These are phyloP conservation scores for Coffea eugenioides DNA, from an alignment of 257 asterid genomes.

Conservation along the genomic window DNA sequence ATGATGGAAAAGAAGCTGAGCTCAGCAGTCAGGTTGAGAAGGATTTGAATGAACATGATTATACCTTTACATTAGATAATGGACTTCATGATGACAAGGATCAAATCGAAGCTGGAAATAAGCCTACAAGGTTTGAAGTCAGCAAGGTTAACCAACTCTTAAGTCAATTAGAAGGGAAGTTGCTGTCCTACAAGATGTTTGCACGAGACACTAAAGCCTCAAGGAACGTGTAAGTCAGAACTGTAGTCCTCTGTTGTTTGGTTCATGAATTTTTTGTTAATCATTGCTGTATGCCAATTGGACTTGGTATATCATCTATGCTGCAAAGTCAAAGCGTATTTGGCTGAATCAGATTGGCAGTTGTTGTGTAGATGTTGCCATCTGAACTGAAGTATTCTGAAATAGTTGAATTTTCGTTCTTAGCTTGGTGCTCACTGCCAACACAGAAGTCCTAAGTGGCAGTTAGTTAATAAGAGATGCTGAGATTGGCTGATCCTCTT, in stretches of 20 bases:
- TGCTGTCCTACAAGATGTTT: slow-evolving; percentile 86
- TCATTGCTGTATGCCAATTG: background rate
- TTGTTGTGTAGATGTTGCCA: background rate
- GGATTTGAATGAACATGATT: slow-evolving; percentile 16
- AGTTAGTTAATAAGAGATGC: background rate
- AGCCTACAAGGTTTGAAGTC: slow-evolving; percentile 61
- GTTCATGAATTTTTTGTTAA: background rate
- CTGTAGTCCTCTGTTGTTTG: background rate
- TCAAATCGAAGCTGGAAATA: slow-evolving; percentile 40
- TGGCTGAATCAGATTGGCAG: background rate
- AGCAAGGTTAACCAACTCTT: slow-evolving; percentile 64
- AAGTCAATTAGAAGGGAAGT: slow-evolving; percentile 79
- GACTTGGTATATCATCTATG: background rate
- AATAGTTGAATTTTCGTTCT: background rate
- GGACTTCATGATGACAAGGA: slow-evolving; percentile 28
- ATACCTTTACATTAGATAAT: slow-evolving; percentile 27
- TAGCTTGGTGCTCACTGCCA: background rate
- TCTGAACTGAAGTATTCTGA: background rate
- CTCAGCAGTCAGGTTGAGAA: slow-evolving; percentile 32
- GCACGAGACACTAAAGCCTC: slow-evolving; percentile 97
- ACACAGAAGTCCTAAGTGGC: too few relatives aligned
- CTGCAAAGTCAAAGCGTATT: background rate
- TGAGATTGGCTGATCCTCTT: background rate
- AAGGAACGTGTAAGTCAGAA: slow-evolving; percentile 61
- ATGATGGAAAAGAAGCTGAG: slow-evolving; percentile 36